Evolutionary conservation across 73 alveolate species (phyloP).

Genomic region (Tetrahymena malaccensis): DNA sequence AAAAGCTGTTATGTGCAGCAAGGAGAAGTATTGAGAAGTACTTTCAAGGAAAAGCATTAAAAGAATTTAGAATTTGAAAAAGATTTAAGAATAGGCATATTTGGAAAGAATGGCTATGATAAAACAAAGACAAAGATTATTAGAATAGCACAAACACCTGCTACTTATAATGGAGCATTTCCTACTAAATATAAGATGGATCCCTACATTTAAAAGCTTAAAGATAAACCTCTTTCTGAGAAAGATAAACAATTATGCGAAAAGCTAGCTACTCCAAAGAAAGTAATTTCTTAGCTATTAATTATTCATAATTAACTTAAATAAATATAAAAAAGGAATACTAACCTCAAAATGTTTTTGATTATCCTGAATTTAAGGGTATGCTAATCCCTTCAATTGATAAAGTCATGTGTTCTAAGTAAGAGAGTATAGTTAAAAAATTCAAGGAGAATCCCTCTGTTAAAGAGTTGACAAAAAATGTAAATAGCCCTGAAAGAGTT

Average conservation of each 20-base stretch:
- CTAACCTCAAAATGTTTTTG: not conserved
- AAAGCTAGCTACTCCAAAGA: not conserved
- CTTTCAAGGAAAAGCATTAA: not conserved
- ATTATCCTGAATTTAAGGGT: not conserved
- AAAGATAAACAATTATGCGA: not conserved
- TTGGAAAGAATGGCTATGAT: not conserved
- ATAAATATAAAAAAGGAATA: not conserved
- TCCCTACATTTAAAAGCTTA: not conserved
- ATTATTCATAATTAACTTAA: not conserved
- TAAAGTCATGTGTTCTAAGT: not conserved
- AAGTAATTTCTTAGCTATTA: not conserved
- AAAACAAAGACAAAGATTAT: not conserved
- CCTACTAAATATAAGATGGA: not conserved
- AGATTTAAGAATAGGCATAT: not conserved
- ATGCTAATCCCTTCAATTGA: not conserved
- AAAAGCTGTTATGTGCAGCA: not conserved
- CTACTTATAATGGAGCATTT: not conserved
- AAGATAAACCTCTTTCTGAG: not conserved
- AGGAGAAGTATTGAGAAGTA: not conserved
- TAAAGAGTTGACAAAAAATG: not conserved
- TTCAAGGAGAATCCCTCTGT: not conserved
- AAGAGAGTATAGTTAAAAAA: not conserved
- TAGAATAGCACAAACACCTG: not conserved
- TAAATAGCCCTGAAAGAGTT: not conserved
- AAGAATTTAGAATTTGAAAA: not conserved